Evolutionary conservation across 2,329 filamentous ascomycete genomes (phyloP).

Genomic region (Neofusicoccum laricinum): DNA sequence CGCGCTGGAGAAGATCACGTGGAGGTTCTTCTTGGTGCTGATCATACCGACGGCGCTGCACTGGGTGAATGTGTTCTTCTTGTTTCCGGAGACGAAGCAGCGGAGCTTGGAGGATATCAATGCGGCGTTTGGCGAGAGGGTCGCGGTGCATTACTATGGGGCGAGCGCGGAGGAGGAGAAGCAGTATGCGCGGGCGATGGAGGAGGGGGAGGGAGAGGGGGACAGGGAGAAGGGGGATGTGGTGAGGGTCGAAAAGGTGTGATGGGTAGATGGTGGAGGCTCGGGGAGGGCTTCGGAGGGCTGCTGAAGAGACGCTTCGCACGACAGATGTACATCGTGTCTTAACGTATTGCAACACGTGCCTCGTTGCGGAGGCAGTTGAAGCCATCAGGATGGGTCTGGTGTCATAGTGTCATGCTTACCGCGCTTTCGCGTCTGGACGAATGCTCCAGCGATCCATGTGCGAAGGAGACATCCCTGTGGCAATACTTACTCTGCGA

Average conservation of each 20-base stretch:
- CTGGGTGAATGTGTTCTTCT: constrained; percentile 31
- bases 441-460: too few relatives aligned
- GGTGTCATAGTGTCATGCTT: too few relatives aligned
- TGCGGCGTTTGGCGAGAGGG: constrained; percentile 34
- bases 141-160: constrained; percentile 26
- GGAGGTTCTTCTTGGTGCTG: constrained; percentile 41
- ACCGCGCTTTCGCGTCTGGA: too few relatives aligned
- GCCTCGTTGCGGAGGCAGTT: too few relatives aligned
- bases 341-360: too few relatives aligned
- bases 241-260: not conserved
- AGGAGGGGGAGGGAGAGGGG: not conserved
- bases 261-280: not conserved
- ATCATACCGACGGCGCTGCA: constrained; percentile 27
- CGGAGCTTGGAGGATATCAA: constrained; percentile 37
- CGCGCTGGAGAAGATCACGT: constrained; percentile 35
- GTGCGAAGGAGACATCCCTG: too few relatives aligned
- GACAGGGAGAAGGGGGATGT: not conserved
- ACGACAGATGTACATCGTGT: too few relatives aligned
- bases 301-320: too few relatives aligned
- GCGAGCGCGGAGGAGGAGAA: constrained; percentile 28
- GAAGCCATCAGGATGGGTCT: too few relatives aligned
- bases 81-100: constrained; percentile 39
- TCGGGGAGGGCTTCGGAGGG: too few relatives aligned
- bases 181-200: constrained; percentile 20
- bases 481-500: too few relatives aligned